phyloP scores from a whole-genome alignment of 139 green algal species.

The Ettlia oleoabundans region DNA sequence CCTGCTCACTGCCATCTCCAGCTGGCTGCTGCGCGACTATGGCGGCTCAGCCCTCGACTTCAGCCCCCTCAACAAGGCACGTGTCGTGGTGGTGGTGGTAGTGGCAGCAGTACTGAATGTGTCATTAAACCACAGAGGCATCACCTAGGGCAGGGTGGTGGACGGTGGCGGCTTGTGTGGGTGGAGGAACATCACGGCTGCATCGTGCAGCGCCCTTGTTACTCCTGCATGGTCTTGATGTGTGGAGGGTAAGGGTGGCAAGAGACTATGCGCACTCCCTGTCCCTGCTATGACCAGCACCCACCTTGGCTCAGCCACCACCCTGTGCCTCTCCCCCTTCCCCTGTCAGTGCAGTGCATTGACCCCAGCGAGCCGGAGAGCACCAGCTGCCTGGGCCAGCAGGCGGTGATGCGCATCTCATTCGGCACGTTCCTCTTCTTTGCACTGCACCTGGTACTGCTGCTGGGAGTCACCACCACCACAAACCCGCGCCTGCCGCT shows the following conservation, averaged over 20 bases:
- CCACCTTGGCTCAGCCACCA: not conserved
- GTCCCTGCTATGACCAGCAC: not conserved
- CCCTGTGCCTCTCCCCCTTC: not conserved
- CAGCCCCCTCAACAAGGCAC: constrained; percentile 10
- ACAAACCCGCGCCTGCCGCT: constrained; percentile 52
- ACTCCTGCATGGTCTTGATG: too few species aligned
- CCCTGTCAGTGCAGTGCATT: not conserved
- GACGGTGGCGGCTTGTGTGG: too few species aligned
- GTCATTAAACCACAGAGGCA: too few species aligned
- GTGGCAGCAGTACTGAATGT: too few species aligned
- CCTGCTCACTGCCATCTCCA: constrained; percentile 45
- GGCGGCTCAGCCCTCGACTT: constrained; percentile 43
- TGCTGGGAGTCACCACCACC: constrained; percentile 56
- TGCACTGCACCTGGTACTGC: constrained; percentile 52
- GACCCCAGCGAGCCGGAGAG: not conserved
- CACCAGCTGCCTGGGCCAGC: constrained; percentile 55
- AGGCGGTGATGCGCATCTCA: constrained; percentile 74
- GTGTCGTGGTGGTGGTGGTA: too few species aligned
- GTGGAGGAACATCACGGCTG: too few species aligned
- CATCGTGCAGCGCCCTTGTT: too few species aligned
- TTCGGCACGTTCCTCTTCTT: constrained; percentile 87
- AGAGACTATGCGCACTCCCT: not conserved
- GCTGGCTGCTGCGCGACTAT: constrained; percentile 76
- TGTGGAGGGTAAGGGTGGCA: too few species aligned
- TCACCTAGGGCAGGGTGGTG: too few species aligned